Percentiles rank a stretch among this genome's conserved stretches.
Conservation (phyloP, 306 rosid genomes). For the Prunus armeniaca region DNA sequence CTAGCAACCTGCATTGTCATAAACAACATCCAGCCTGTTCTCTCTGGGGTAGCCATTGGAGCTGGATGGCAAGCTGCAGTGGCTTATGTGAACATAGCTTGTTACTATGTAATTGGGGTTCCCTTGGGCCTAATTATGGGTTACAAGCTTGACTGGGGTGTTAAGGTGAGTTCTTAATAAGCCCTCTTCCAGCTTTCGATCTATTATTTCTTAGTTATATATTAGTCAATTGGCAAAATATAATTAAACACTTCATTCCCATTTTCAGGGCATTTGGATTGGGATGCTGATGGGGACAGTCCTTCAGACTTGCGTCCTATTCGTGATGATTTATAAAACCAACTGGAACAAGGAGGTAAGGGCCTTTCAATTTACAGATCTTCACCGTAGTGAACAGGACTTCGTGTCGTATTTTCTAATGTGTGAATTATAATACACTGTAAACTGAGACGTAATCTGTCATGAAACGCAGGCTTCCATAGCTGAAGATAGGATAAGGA, state of each 20-base stretch:
- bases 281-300: slow-evolving; percentile 72
- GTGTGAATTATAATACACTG: background rate
- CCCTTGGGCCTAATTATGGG: slow-evolving; percentile 75
- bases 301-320: slow-evolving; percentile 59
- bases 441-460: background rate
- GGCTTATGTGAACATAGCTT: slow-evolving; percentile 66
- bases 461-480: slow-evolving; percentile 35
- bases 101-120: slow-evolving; percentile 70
- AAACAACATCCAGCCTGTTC: slow-evolving; percentile 80
- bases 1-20: slow-evolving; percentile 64
- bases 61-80: slow-evolving; percentile 86
- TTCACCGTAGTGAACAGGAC: too few species aligned
- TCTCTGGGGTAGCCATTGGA: slow-evolving; percentile 86
- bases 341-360: slow-evolving; percentile 75
- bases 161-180: slow-evolving; percentile 25
- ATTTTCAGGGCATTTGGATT: slow-evolving; percentile 71
- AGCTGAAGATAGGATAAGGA: slow-evolving; percentile 50
- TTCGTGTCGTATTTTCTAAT: too few species aligned
- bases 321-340: slow-evolving; percentile 52
- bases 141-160: slow-evolving; percentile 49
- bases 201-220: background rate
- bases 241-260: too few species aligned
- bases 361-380: background rate
- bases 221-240: background rate
- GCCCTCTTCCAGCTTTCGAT: background rate